Conservation (phyloP, 139 green algal species). For the Haematococcus lacustris region DNA sequence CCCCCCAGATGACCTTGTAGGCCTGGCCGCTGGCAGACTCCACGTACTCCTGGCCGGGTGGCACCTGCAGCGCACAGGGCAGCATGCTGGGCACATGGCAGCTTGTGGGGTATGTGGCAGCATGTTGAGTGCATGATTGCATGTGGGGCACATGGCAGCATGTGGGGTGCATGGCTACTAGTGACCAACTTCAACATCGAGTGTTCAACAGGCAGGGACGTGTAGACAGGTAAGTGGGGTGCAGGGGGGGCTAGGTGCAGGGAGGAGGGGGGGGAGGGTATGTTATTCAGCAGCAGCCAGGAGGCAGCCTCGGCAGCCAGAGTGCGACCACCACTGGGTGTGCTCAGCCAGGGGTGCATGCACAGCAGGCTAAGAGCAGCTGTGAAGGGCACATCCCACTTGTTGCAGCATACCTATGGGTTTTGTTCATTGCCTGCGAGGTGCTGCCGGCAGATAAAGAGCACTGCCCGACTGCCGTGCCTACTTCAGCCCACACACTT, state of each 20-base stretch:
- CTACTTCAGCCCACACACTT: neutral
- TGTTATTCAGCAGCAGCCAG: no score
- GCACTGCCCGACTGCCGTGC: neutral
- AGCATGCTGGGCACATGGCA: neutral
- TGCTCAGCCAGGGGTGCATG: no score
- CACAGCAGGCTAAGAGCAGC: no score
- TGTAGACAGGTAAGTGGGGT: neutral
- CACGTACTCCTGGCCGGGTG: conserved; percentile 8
- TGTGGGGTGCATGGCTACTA: neutral
- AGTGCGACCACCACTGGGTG: no score
- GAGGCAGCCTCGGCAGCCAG: no score
- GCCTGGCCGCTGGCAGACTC: neutral
- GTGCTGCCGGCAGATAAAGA: no score
- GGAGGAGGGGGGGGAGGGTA: no score
- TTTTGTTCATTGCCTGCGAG: no score
- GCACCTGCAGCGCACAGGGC: neutral
- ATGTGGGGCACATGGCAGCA: neutral
- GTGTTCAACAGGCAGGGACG: neutral
- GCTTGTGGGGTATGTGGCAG: neutral
- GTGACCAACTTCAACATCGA: neutral
- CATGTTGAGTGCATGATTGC: neutral
- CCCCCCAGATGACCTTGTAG: conserved; percentile 1
- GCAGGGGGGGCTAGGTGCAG: no score
- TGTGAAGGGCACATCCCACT: no score
- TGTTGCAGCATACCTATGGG: no score